Base-by-base conservation (phyloP, 2,329 filamentous ascomycete species). In the Phaeophleospora eucalypticola region DNA sequence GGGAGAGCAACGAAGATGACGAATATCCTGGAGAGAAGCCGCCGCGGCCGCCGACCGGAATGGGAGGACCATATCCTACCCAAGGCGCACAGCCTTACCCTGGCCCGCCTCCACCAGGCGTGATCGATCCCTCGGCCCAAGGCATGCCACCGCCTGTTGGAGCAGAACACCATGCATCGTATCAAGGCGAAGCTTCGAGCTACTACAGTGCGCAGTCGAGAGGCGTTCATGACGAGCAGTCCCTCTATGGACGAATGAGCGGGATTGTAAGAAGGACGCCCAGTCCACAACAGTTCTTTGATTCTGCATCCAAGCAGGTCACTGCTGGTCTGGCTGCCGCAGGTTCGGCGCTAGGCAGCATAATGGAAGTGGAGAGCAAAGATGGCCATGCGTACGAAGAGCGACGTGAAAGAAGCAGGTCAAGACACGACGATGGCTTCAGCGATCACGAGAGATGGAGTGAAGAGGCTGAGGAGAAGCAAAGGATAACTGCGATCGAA, bases 381-480 rank as follows among this genome's bases (percentile, higher is more conserved):
- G 85, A 85, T 42, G 93, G 86, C 65, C 44, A 51, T 17, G 40
- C 47, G 29, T 45, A 50, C 18, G 43, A 37, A 19, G 41, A 49
- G 17, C 32, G 50, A 20, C 33, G 43, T 10, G 51, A 59, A 37
- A 51, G 56, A 21, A 48, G 51, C 15, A 40, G 29, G n/a, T 49
- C 44, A n/a, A 48, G 50, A 24, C 27, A 49, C 18, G 56, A 60
- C 10, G 61, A 66, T 17, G 57, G 62, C 8, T 70, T 69, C 45
- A 68, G 65, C 54, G 91, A 96, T 66, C 88, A 93, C 68, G 86
- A 88, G 65, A 83, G 88, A 43, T 96, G 91, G 91, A 89, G 86
- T 12, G 89, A 96, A 67, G 90, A 96, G 70, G 87, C 85, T 17
- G 84, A 87, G 58, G 78, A 85, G 40, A 81, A 85, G 57, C 51